phyloP scores from a whole-genome alignment of 2,329 filamentous ascomycete genomes.

The Aspergillus sp. region DNA sequence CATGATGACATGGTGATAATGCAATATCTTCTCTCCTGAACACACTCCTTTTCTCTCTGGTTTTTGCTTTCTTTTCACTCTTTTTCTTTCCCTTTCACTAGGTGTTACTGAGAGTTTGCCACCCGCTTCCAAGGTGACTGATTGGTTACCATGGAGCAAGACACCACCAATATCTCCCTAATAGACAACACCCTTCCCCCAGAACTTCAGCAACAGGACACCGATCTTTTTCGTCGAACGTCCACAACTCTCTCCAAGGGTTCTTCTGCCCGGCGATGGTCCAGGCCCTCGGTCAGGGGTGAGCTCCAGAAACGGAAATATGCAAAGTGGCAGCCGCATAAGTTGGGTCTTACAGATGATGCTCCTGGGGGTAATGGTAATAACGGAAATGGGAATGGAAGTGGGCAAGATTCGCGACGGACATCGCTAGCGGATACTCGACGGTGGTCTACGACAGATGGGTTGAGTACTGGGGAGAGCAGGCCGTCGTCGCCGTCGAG shows the following conservation, averaged over 20 bases:
- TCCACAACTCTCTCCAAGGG: slow-evolving; percentile 8
- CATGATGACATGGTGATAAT: neutral
- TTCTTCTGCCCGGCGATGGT: slow-evolving; percentile 15
- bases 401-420: neutral
- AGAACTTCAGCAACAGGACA: slow-evolving; percentile 15
- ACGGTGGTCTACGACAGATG: neutral
- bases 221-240: neutral
- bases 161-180: slow-evolving; percentile 23
- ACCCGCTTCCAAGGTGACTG: too few relatives aligned
- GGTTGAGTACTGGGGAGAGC: neutral
- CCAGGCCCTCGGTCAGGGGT: slow-evolving; percentile 29
- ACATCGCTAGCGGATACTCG: neutral
- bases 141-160: neutral
- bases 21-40: neutral
- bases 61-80: neutral
- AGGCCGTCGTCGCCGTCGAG: neutral
- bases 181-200: slow-evolving; percentile 35
- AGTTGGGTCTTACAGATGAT: slow-evolving; percentile 42
- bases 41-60: neutral
- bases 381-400: neutral
- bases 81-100: neutral
- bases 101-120: neutral
- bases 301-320: slow-evolving; percentile 39
- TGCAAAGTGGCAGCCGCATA: slow-evolving; percentile 48
- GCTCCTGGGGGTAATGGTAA: neutral